These are phyloP conservation scores for Dacryopinax spathularia DNA, from an alignment of 768 basidiomycete species.

Conservation along the genomic window DNA sequence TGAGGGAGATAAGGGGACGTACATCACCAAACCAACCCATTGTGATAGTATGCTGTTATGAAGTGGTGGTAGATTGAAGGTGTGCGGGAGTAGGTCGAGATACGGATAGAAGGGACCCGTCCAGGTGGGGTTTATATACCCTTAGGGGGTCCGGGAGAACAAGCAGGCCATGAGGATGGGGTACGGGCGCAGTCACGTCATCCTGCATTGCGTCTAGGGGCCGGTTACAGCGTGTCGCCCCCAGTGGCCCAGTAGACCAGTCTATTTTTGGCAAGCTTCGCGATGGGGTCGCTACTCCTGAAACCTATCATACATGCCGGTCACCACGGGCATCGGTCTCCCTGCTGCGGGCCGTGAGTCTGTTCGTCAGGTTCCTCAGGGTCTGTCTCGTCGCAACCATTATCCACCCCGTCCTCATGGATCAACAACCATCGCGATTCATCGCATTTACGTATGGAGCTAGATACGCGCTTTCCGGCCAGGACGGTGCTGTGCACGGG, in stretches of 20 bases:
- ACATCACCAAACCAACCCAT: slow-evolving; percentile 1
- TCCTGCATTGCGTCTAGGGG: neutral
- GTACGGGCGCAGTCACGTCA: neutral
- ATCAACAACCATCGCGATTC: neutral
- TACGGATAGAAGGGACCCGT: no score
- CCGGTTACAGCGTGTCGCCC: neutral
- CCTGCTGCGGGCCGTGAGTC: neutral
- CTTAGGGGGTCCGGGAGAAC: neutral
- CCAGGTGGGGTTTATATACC: neutral
- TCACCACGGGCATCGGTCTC: no score
- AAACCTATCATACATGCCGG: neutral
- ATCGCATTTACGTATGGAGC: neutral
- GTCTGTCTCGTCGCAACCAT: neutral
- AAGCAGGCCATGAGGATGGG: no score
- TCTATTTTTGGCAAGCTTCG: neutral
- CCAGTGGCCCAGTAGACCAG: no score
- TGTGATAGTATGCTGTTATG: neutral
- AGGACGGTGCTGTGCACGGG: neutral
- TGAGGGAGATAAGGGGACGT: neutral
- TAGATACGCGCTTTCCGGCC: neutral
- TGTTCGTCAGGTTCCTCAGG: neutral
- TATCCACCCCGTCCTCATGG: no score
- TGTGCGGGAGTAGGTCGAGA: neutral
- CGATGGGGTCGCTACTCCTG: neutral
- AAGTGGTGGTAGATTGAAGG: neutral